Evolutionary conservation across 2,329 filamentous ascomycete species (phyloP).

Genomic region (Diaporthe vexans): DNA sequence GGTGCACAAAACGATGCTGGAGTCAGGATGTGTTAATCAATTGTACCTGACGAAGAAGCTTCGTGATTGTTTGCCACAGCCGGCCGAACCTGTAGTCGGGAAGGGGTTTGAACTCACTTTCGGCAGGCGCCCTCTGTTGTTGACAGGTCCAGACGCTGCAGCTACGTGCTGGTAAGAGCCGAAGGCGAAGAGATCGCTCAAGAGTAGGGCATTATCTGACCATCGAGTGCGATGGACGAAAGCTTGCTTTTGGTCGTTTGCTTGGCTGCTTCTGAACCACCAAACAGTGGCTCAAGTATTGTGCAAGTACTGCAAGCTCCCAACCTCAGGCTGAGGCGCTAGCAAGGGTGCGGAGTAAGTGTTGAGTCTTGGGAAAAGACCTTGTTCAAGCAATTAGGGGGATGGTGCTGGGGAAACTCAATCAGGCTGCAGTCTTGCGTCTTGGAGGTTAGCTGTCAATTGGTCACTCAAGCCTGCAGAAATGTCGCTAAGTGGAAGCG

Average conservation of each 20-base stretch:
- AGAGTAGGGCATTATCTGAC: background rate
- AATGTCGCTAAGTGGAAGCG: background rate
- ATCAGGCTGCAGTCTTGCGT: background rate
- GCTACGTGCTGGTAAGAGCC: background rate
- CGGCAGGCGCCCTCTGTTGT: accelerated
- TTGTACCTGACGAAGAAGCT: accelerated
- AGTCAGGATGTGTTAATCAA: background rate
- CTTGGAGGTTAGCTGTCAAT: background rate
- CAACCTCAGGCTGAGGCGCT: no score
- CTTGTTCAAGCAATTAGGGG: background rate
- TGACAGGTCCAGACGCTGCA: background rate
- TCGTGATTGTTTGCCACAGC: background rate
- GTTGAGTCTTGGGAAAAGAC: no score
- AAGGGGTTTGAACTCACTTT: accelerated
- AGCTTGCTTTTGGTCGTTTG: background rate
- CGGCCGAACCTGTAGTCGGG: background rate
- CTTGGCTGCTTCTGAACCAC: background rate
- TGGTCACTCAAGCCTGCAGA: background rate
- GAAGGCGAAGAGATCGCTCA: accelerated
- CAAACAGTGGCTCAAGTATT: no score
- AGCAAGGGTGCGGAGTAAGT: no score
- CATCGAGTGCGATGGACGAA: background rate
- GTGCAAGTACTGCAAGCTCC: background rate
- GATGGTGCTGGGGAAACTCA: no score
- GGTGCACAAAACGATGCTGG: background rate